Percentiles rank a stretch among this genome's conserved stretches.
Conservation (phyloP, 768 basidiomycete species). For the Terana coerulea region DNA sequence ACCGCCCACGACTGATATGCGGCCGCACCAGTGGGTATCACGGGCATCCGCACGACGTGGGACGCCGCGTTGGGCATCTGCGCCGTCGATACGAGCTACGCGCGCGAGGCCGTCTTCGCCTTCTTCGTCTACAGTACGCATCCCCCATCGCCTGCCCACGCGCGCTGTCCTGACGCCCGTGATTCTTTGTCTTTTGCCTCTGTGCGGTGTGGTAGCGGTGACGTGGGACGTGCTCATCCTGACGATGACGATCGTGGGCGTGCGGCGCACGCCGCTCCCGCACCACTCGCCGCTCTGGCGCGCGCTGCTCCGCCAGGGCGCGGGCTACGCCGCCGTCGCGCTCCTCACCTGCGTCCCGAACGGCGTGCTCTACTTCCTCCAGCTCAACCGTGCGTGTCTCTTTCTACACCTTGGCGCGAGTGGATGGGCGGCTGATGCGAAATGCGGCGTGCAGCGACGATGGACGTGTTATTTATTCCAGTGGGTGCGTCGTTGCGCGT, state of each 20-base stretch:
- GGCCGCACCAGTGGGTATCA: constrained; percentile 4
- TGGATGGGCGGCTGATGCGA: neutral
- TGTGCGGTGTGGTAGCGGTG: constrained; percentile 3
- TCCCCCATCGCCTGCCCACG: no score
- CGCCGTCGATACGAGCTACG: neutral
- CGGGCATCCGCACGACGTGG: neutral
- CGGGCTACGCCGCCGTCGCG: constrained; percentile 1
- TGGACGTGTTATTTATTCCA: neutral
- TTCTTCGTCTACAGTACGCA: constrained; percentile 13
- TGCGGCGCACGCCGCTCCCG: neutral
- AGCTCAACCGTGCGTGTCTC: constrained; percentile 11
- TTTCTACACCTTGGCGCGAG: neutral
- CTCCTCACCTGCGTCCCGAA: constrained; percentile 7
- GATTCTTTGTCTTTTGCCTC: no score
- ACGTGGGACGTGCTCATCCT: constrained; percentile 13
- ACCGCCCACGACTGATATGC: neutral
- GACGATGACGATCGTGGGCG: constrained; percentile 7
- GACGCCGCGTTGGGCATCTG: neutral
- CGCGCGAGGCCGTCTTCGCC: neutral
- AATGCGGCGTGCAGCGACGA: neutral
- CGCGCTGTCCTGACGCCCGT: no score
- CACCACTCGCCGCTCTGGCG: neutral
- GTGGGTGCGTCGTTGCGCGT: neutral
- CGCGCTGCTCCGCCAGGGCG: neutral
- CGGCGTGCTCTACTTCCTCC: constrained; percentile 2